Percentiles rank a stretch among this genome's conserved stretches.
Evolutionary conservation across 768 basidiomycete genomes (phyloP).

Genomic region (Boletus rubescentipes): DNA sequence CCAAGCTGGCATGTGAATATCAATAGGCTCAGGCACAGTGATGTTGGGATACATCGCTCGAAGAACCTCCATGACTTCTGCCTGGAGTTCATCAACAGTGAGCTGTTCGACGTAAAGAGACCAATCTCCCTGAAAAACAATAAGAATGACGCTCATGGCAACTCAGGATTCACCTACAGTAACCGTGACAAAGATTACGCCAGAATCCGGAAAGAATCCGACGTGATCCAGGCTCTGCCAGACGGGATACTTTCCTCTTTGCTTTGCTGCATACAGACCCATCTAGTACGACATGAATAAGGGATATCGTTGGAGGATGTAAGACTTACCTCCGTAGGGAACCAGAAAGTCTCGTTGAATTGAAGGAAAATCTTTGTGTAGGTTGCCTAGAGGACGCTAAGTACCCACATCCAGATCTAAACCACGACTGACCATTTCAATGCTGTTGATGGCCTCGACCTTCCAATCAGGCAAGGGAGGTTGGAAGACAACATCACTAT

Average conservation of each 20-base stretch:
- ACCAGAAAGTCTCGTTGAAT: constrained; percentile 63
- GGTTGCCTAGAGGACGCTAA: constrained; percentile 37
- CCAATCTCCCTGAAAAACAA: constrained; percentile 51
- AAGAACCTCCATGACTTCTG: constrained; percentile 58
- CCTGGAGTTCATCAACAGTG: constrained; percentile 43
- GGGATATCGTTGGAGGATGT: neutral
- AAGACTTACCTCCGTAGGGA: constrained; percentile 39
- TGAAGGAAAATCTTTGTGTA: constrained; percentile 71
- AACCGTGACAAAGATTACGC: constrained; percentile 38
- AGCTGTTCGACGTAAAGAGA: constrained; percentile 58
- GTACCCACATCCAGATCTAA: neutral
- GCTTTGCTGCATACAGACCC: constrained; percentile 55
- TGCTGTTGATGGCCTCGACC: constrained; percentile 57
- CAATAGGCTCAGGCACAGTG: constrained; percentile 53
- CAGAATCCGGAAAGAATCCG: constrained; percentile 59
- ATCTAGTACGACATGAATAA: constrained; percentile 13
- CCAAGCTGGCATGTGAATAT: constrained; percentile 60
- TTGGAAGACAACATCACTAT: constrained; percentile 54
- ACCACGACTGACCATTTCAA: constrained; percentile 49
- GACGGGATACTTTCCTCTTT: constrained; percentile 62
- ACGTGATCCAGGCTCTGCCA: constrained; percentile 65
- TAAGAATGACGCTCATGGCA: neutral
- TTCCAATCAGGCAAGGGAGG: constrained; percentile 60
- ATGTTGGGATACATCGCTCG: constrained; percentile 56
- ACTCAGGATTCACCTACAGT: constrained; percentile 17